Conservation (phyloP, 1,284 basidiomycete species). For the Trametes polyzona region DNA sequence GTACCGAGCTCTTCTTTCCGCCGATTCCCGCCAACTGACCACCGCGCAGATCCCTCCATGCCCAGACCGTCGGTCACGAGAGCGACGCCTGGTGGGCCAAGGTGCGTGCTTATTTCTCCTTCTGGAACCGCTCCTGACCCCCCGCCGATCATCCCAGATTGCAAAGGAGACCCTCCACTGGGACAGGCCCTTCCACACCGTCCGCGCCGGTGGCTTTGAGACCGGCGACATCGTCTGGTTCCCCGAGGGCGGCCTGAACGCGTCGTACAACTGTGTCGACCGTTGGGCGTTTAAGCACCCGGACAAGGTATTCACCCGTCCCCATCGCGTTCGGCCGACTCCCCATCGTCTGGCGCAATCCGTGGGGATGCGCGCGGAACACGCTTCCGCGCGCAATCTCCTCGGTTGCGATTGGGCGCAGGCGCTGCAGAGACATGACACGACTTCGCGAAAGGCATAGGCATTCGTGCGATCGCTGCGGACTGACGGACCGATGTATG, state of each 20-base stretch:
- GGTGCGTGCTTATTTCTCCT: constrained; percentile 46
- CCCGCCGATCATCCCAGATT: constrained; percentile 48
- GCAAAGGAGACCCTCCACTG: constrained; percentile 86
- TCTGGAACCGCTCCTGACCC: constrained; percentile 5
- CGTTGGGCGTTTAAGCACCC: constrained; percentile 93
- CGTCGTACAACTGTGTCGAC: constrained; percentile 97
- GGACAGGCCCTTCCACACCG: constrained; percentile 91
- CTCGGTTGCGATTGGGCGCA: constrained; percentile 1
- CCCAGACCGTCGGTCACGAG: constrained; percentile 72
- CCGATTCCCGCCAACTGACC: constrained; percentile 5
- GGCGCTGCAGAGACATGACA: not conserved
- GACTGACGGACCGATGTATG: not conserved
- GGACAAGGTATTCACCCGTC: constrained; percentile 64
- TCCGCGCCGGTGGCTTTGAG: constrained; percentile 84
- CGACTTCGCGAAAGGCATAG: not conserved
- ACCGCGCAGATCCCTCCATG: constrained; percentile 51
- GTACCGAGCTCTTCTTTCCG: constrained; percentile 26
- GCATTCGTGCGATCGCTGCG: not conserved
- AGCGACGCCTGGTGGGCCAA: constrained; percentile 89
- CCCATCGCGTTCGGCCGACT: constrained; percentile 6
- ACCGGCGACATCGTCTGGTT: constrained; percentile 96
- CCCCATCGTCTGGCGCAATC: constrained; percentile 6
- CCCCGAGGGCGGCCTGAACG: constrained; percentile 87
- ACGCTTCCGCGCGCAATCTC: constrained; percentile 4
- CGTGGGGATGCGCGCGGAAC: constrained; percentile 7